Evolutionary conservation across 1,284 basidiomycete species (phyloP).

Genomic region (Austroboletus novae-zelandiae): DNA sequence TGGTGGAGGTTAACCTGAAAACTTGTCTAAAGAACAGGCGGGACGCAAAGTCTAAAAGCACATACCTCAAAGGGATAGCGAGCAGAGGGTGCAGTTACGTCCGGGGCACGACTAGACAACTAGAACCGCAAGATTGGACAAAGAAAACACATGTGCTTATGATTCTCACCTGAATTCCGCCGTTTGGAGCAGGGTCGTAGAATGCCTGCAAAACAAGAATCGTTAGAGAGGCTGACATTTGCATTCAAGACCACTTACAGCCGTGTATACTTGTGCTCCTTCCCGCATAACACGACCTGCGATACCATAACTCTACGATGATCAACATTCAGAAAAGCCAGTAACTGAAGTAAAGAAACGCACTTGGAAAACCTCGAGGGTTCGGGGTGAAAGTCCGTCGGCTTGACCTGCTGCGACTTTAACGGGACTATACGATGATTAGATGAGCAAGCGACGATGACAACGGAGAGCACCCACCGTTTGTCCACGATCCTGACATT

Average conservation of each 20-base stretch:
- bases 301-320: constrained; percentile 35
- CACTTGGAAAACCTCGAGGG: constrained; percentile 44
- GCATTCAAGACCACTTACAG: constrained; percentile 18
- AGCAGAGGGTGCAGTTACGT: constrained; percentile 34
- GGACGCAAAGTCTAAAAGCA: neutral
- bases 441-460: neutral
- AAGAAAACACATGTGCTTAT: neutral
- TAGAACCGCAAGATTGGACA: constrained; percentile 3
- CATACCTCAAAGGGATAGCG: constrained; percentile 37
- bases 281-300: constrained; percentile 35
- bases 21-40: neutral
- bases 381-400: constrained; percentile 42
- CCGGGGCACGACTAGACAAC: constrained; percentile 31
- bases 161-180: constrained; percentile 29
- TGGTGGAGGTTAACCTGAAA: constrained; percentile 35
- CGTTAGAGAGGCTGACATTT: neutral
- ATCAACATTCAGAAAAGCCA: neutral
- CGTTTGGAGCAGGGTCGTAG: constrained; percentile 34
- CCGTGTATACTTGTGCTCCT: constrained; percentile 31
- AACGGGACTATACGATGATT: constrained; percentile 15
- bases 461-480: constrained; percentile 15
- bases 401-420: constrained; percentile 39
- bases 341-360: neutral
- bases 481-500: constrained; percentile 28
- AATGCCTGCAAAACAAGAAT: constrained; percentile 26